phyloP scores from a whole-genome alignment of 176 grass and related monocot genomes.

The Dendrocalamus sinicus region DNA sequence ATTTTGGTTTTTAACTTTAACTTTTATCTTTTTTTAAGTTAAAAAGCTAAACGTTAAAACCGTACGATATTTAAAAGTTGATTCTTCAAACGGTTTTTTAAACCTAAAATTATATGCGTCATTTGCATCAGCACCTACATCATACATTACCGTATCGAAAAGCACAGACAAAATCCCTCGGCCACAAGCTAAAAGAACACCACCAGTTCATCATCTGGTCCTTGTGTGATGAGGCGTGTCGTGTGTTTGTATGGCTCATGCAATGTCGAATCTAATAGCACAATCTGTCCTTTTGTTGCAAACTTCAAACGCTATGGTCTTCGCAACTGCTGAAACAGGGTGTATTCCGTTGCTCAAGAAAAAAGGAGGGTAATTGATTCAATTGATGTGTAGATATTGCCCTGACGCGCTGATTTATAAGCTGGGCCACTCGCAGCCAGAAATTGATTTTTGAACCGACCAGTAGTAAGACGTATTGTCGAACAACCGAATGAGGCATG shows the following conservation, averaged over 20 bases:
- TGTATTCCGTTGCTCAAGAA: neutral
- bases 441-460: neutral
- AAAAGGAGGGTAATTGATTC: neutral
- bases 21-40: no score
- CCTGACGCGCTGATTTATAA: neutral
- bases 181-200: no score
- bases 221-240: no score
- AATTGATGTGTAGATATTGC: neutral
- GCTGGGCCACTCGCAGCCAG: neutral
- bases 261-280: neutral
- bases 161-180: no score
- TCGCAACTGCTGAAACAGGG: neutral
- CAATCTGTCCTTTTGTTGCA: neutral
- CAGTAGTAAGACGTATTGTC: neutral
- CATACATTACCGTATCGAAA: accelerated
- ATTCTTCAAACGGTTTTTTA: accelerated
- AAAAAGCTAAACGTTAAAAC: no score
- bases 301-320: neutral
- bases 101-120: accelerated
- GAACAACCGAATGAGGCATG: neutral
- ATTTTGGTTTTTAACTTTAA: no score
- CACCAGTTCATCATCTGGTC: no score
- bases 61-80: accelerated
- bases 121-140: accelerated
- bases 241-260: no score